Conservation (phyloP, 2,329 filamentous ascomycete species). For the Dothideomycetes sp. region DNA sequence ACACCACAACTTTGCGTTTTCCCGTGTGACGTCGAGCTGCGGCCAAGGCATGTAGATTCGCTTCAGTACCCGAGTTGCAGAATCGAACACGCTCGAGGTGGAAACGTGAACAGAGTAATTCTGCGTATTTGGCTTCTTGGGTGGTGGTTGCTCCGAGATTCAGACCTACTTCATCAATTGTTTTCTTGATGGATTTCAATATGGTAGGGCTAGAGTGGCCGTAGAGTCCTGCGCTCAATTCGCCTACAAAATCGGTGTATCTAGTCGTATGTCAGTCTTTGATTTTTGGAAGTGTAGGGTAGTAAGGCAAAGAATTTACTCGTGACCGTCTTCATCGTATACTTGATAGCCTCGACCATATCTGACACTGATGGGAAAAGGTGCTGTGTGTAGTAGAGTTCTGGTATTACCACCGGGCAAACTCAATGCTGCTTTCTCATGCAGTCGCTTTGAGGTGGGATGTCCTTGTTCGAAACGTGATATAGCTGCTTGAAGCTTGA, state of each 20-base stretch:
- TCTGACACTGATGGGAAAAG: conserved; percentile 30
- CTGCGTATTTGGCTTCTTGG: conserved; percentile 45
- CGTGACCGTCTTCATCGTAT: conserved; percentile 24
- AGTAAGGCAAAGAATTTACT: background rate
- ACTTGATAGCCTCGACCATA: conserved; percentile 23
- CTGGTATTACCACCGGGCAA: conserved; percentile 33
- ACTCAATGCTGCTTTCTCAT: conserved; percentile 23
- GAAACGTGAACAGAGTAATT: conserved; percentile 47
- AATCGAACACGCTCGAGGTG: conserved; percentile 49
- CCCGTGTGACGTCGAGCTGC: conserved; percentile 42
- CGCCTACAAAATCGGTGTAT: conserved; percentile 53
- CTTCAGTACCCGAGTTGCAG: conserved; percentile 58
- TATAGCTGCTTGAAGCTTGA: background rate
- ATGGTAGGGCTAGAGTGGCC: conserved; percentile 55
- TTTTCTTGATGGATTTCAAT: conserved; percentile 38
- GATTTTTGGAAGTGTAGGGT: too few species aligned
- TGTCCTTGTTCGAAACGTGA: background rate
- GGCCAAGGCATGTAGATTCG: conserved; percentile 51
- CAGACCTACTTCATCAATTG: conserved; percentile 40
- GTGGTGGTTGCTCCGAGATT: conserved; percentile 46
- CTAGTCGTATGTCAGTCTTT: background rate
- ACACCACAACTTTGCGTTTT: conserved; percentile 43
- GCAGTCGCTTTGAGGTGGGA: background rate
- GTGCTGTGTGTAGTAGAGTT: conserved; percentile 27
- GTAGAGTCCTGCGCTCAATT: conserved; percentile 57